These are phyloP conservation scores for Haplosporangium sp. DNA, from an alignment of 371 early-diverging fungal species.

Conservation along the genomic window DNA sequence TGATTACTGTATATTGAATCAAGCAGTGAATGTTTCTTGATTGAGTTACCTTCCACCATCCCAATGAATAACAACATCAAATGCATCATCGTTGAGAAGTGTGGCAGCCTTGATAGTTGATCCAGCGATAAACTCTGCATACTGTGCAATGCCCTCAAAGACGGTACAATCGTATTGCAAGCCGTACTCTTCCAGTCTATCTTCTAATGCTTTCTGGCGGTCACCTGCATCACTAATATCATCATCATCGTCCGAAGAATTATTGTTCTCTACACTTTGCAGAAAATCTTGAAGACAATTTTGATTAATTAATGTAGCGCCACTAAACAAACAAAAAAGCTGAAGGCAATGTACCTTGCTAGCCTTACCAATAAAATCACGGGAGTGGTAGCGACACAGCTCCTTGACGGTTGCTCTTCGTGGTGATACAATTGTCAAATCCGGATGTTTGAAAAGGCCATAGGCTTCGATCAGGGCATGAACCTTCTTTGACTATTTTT, in stretches of 20 bases:
- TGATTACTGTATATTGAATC: not conserved
- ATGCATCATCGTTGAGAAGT: conserved; percentile 63
- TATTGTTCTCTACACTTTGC: conserved; percentile 7
- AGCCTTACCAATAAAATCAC: conserved; percentile 67
- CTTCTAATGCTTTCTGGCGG: conserved; percentile 43
- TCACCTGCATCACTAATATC: not conserved
- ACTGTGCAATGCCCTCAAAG: conserved; percentile 73
- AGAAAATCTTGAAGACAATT: conserved; percentile 33
- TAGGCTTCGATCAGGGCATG: conserved; percentile 65
- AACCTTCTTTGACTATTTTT: conserved; percentile 48
- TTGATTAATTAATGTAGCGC: not conserved
- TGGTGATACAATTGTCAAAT: conserved; percentile 61
- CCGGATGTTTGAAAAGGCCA: conserved; percentile 28
- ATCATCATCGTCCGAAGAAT: not conserved
- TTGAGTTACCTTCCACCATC: conserved; percentile 77
- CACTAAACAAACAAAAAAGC: not conserved
- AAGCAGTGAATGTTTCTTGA: no score
- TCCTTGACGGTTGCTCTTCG: conserved; percentile 65
- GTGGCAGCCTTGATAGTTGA: conserved; percentile 80
- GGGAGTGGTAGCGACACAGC: conserved; percentile 73
- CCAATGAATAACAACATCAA: conserved; percentile 89
- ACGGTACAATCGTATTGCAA: conserved; percentile 78
- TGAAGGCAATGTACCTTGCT: not conserved
- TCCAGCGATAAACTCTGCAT: conserved; percentile 70
- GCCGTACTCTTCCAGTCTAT: conserved; percentile 63